Base-by-base conservation (phyloP, 306 rosid species). In the Luffa aegyptiaca region DNA sequence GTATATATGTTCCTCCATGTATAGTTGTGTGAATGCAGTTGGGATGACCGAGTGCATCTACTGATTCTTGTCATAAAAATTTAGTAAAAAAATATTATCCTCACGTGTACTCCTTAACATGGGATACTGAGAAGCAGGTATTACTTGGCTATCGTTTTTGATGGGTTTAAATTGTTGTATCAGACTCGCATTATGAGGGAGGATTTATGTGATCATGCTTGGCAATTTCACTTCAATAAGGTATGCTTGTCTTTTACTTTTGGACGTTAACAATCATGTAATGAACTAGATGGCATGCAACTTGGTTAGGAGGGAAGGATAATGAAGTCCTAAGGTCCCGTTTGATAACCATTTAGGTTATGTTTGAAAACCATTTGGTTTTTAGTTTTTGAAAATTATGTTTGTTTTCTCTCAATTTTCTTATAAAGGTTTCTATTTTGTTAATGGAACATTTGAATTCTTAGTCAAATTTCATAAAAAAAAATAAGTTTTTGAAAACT, bases 221-320 rank as follows among this genome's bases (percentile, higher is more conserved):
- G 90, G 90, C 82, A 83, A 71, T 83, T 88, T 37, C 90, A 85
- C 75, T 88, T 88, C 58, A 85, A 85, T 77, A 77, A 84, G 90
- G 89, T 85, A 85, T 71, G 76, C 20, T 6, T 9, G 2, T 36
- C 31, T 77, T 36, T 52, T 49, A 58, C 3, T 51, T 74, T 16
- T 13, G 42, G 76, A 70, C 11, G 3, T 52, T 48, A 13, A 6
- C 16, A 26, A 14, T 33, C 10, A 49, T 48, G 41, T 31, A 18
- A 17, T 39, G 31, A 69, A 69, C 6, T 45, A 20, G 41, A 65
- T 39, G 7, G 3, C 20, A 26, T 46, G 57, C 35, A 46, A 7
- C 57, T 20, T 21, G 41, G 18, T 46, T 71, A 12, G 11, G 37
- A 69, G 42, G 48, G 44, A 33, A 31, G 31, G 12, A 49, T 51